Evolutionary conservation across 1,284 basidiomycete genomes (phyloP).

Genomic region (Polyporus tsugae): DNA sequence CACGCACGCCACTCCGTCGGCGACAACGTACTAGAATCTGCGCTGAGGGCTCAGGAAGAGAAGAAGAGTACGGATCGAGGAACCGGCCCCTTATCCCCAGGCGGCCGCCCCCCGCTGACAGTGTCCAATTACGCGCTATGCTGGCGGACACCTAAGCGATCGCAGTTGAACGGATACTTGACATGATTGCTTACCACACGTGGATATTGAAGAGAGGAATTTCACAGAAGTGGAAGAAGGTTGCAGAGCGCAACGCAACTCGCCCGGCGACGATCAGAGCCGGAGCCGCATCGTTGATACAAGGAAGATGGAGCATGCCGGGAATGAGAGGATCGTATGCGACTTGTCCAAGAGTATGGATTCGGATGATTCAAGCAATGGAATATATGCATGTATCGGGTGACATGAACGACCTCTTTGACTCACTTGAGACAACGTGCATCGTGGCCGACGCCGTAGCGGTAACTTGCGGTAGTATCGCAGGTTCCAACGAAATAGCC

Average conservation of each 20-base stretch:
- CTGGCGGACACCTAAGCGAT: not conserved
- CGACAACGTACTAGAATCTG: not conserved
- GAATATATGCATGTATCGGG: not conserved
- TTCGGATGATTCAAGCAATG: not conserved
- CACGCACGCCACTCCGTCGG: not conserved
- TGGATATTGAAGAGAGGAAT: too few species aligned
- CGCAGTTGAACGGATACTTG: not conserved
- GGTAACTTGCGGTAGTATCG: not conserved
- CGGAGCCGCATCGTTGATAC: not conserved
- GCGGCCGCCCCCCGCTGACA: not conserved
- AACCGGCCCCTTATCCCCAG: too few species aligned
- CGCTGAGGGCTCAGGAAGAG: not conserved
- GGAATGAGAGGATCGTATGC: not conserved
- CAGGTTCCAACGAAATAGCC: not conserved
- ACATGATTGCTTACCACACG: not conserved
- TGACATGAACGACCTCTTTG: not conserved
- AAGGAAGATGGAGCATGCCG: not conserved
- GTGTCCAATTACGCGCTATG: not conserved
- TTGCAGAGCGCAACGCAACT: not conserved
- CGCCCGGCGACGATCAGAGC: not conserved
- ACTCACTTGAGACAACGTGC: not conserved
- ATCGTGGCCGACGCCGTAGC: too few species aligned
- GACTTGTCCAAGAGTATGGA: not conserved
- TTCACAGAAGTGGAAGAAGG: too few species aligned
- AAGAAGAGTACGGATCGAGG: not conserved